Conservation (phyloP, 352 stramenopile genomes). For the Phytophthora pinifolia region DNA sequence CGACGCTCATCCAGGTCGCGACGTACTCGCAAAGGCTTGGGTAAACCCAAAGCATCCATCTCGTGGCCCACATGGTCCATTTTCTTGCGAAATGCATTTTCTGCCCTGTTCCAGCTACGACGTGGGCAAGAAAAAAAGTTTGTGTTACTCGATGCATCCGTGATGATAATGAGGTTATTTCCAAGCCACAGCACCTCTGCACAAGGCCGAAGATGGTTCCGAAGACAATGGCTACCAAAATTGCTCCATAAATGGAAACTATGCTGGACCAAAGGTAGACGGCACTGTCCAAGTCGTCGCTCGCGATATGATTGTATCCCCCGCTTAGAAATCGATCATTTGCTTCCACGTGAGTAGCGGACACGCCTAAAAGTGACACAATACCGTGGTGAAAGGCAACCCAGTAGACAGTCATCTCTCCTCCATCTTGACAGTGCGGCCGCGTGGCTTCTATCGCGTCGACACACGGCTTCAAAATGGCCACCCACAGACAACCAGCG, state of each 20-base stretch:
- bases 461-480: slow-evolving; percentile 47
- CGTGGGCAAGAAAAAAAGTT: too few relatives aligned
- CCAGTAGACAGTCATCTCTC: slow-evolving; percentile 54
- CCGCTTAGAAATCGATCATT: slow-evolving; percentile 53
- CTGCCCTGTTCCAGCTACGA: slow-evolving; percentile 54
- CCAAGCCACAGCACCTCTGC: slow-evolving; percentile 36
- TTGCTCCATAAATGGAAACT: slow-evolving; percentile 45
- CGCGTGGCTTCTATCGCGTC: slow-evolving; percentile 21
- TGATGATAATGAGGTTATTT: too few relatives aligned
- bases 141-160: too few relatives aligned
- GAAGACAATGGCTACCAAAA: slow-evolving; percentile 51
- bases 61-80: slow-evolving; percentile 71
- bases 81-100: slow-evolving; percentile 70
- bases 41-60: slow-evolving; percentile 61
- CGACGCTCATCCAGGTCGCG: background rate
- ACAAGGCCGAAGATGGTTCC: slow-evolving; percentile 62
- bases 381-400: slow-evolving; percentile 59
- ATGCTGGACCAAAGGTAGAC: slow-evolving; percentile 48
- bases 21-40: slow-evolving; percentile 49
- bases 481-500: slow-evolving; percentile 59
- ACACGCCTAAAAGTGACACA: slow-evolving; percentile 53
- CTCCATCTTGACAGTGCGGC: slow-evolving; percentile 30
- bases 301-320: slow-evolving; percentile 30
- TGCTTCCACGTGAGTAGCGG: slow-evolving; percentile 43
- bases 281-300: slow-evolving; percentile 16